Evolutionary conservation across 768 basidiomycete species (phyloP), one percentile per base, ranked within the genome.

Genomic region (Suillus subalutaceus): DNA sequence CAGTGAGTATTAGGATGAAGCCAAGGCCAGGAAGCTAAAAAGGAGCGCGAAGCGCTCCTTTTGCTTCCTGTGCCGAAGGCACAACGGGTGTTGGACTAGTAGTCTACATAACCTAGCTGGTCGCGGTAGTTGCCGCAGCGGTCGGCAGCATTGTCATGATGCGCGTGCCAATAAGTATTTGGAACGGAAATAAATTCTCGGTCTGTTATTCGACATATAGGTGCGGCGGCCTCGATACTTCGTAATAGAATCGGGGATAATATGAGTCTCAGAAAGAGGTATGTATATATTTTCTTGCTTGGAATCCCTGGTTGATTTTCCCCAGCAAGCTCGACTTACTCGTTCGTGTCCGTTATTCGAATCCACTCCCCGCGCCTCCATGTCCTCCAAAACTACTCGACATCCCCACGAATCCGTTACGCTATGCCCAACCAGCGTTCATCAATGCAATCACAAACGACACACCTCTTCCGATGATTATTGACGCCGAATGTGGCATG

Each of bases 401-500:
- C 66, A 91, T 98, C 63, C 89, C 92, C n/a, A 97, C 97, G 41
- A 86, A 92, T 74, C 90, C 95, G 6, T 85, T 86, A 75, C 92
- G 97, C 53, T 95, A 97, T 76, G 91, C 94, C 18, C 86, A 87
- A 23, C 91, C 94, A 7, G 92, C 92, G 71, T 96, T 95, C 70
- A 85, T 96, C 43, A 87, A 92, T 67, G 85, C 89, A 7, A 80
- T 97, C 44, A 91, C 92, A 0, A 88, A 89, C 63, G 93, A 94
- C 58, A 87, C 89, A 13, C 91, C 92, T 0, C 76, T 97, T 23
- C 97, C 97, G 0, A 96, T 99, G 94, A 91, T 99, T 69, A 91
- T 98, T 1, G 97, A 99, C 71, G 94, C 93, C 1, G 97, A 99
- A 75, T 91, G 90, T 70, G 97, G 97, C 0, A 96, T 99, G 96